A percentile compares a stretch with the other conserved stretches of the same genome.
Conservation (phyloP, 805 yeast species). For the Yarrowia sp. region DNA sequence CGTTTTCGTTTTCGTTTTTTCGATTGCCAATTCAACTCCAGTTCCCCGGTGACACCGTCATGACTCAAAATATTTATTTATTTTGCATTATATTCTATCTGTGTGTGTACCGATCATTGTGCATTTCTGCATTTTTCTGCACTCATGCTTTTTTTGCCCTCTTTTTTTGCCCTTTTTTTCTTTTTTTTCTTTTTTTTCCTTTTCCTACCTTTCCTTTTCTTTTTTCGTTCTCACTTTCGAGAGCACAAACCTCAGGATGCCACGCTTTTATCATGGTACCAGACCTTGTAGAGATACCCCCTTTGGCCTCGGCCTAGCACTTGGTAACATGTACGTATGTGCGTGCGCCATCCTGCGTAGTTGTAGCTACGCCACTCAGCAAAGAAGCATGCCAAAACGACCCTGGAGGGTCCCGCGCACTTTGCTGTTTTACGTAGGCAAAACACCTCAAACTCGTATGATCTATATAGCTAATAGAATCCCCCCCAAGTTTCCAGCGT, state of each 20-base stretch:
- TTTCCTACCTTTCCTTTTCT: not conserved
- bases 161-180: not conserved
- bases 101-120: constrained; percentile 13
- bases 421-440: no score
- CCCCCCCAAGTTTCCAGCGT: no score
- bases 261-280: no score
- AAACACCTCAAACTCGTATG: no score
- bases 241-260: no score
- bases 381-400: no score
- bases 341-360: no score
- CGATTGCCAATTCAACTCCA: not conserved
- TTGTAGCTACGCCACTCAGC: no score
- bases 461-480: no score
- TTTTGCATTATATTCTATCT: constrained; percentile 9
- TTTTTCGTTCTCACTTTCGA: not conserved
- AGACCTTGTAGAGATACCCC: not conserved
- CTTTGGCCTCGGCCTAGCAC: no score
- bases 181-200: not conserved
- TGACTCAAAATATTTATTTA: constrained; percentile 21
- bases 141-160: not conserved
- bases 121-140: constrained; percentile 28
- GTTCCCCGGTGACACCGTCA: constrained; percentile 5
- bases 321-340: no score
- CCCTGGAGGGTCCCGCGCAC: no score
- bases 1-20: not conserved